Conservation (phyloP, 805 yeast genomes). For the Candida glaebosa region DNA sequence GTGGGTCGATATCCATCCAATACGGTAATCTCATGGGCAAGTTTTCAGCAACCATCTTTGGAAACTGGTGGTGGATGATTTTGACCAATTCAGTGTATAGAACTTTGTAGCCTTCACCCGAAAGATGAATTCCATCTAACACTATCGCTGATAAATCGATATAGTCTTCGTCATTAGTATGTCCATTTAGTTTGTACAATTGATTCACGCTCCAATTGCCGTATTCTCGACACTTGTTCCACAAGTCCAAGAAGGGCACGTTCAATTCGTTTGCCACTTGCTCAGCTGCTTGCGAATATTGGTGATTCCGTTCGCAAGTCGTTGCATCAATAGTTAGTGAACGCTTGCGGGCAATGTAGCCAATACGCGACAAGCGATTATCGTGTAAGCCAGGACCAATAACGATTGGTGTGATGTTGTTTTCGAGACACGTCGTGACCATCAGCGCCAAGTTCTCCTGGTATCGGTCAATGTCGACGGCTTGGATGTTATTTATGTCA, state of each 20-base stretch:
- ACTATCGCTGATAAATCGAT: conserved; percentile 12
- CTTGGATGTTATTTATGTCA: conserved; percentile 21
- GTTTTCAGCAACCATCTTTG: conserved; percentile 45
- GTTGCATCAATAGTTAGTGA: conserved; percentile 25
- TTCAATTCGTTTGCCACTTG: conserved; percentile 41
- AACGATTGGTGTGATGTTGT: conserved; percentile 51
- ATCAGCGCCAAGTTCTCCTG: conserved; percentile 44
- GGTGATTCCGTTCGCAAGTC: conserved; percentile 39
- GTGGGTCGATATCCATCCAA: conserved; percentile 33
- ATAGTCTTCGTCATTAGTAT: conserved; percentile 8
- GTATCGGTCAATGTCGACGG: conserved; percentile 51
- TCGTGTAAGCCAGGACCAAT: conserved; percentile 65
- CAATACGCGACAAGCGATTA: conserved; percentile 19
- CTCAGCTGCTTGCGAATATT: conserved; percentile 51
- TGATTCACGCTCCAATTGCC: conserved; percentile 35
- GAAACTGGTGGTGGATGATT: conserved; percentile 41
- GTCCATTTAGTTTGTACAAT: conserved; percentile 33
- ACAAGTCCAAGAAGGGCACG: conserved; percentile 59
- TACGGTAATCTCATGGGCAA: conserved; percentile 32
- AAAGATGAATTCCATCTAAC: conserved; percentile 59
- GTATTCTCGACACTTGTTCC: conserved; percentile 36
- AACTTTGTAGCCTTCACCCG: conserved; percentile 50
- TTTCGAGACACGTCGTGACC: conserved; percentile 33
- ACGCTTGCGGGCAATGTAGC: conserved; percentile 10
- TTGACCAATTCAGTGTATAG: conserved; percentile 42